Base-by-base conservation (phyloP, 1,284 basidiomycete genomes). In the Coniferiporia weirii region DNA sequence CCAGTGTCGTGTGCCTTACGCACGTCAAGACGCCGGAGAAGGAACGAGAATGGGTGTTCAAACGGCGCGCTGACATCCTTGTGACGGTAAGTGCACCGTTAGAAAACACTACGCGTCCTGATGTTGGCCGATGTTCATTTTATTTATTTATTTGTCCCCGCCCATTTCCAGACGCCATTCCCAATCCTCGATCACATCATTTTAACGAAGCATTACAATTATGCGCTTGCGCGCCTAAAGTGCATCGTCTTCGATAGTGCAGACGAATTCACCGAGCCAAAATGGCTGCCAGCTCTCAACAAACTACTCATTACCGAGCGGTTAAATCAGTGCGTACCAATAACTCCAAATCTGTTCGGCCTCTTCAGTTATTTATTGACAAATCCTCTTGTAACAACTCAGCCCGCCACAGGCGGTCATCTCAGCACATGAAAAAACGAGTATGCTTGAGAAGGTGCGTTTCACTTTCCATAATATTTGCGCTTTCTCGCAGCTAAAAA, bases 181-280 rank as follows among this genome's bases (percentile, higher is more conserved):
- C 50, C 50, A 12, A 32, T 52, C 17, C 22, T 52, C 12, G 50
- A 52, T 36, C 50, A 52, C 50, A 17, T 52, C 20, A 52, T 52
- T 17, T 32, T 32, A 8, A 52, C 50, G 12, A 52, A 35, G 22
- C 32, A 36, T 36, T 52, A 35, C 27, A 32, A 35, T 8, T 35
- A 9, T 20, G 50, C 32, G 17, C 50, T 52, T 32, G 36, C 2
- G 13, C 10, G 15, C 8, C 50, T 52, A 2, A 52, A 35, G 36
- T 52, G 50, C 36, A 17, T 35, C 17, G 50, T 35, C 12, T 52
- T 52, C 50, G 50, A 52, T 22, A 32, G 12, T 17, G 50, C 50
- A 35, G 50, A 52, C 32, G 17, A 52, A 3, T 52, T 52, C 36
- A 17, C 50, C 13, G 32, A 52, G 12, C 50, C 50, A n/a, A 36